phyloP scores from a whole-genome alignment of 495 filamentous ascomycete species.

The Cetradonia linearis region DNA sequence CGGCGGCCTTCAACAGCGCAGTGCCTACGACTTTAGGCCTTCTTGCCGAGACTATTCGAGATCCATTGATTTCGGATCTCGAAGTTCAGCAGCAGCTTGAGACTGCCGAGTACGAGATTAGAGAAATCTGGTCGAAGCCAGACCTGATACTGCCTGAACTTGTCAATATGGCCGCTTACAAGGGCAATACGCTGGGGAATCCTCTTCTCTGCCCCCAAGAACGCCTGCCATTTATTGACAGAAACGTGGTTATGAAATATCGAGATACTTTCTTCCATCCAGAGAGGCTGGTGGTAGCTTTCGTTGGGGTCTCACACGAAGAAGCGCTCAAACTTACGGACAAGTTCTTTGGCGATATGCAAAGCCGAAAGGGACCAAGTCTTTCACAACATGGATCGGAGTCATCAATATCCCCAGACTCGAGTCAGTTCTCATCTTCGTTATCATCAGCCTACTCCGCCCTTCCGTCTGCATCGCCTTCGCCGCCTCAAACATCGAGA shows the following conservation, averaged over 20 bases:
- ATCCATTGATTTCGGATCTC: conserved; percentile 79
- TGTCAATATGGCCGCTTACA: conserved; percentile 88
- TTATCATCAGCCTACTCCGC: conserved; percentile 32
- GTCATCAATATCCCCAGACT: conserved; percentile 25
- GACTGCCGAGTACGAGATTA: conserved; percentile 90
- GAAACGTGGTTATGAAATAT: conserved; percentile 65
- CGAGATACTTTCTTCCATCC: conserved; percentile 75
- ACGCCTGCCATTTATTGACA: conserved; percentile 64
- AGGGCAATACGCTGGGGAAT: conserved; percentile 90
- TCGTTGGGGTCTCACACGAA: conserved; percentile 79
- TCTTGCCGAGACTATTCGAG: conserved; percentile 87
- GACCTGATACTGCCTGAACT: conserved; percentile 93
- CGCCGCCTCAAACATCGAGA: conserved; percentile 40
- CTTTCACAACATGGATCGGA: conserved; percentile 44
- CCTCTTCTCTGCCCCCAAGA: conserved; percentile 86
- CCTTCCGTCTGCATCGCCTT: conserved; percentile 35
- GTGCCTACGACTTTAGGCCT: conserved; percentile 74
- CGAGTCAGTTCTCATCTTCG: conserved; percentile 22
- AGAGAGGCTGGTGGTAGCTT: conserved; percentile 85
- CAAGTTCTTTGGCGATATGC: conserved; percentile 87
- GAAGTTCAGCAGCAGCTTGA: conserved; percentile 79
- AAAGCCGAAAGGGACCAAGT: conserved; percentile 39
- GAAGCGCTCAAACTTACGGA: conserved; percentile 72
- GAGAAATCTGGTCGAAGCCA: conserved; percentile 95
- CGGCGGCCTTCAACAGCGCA: conserved; percentile 91